Conservation (phyloP, 139 green algal species). For the Pseudopediastrum boryanum region DNA sequence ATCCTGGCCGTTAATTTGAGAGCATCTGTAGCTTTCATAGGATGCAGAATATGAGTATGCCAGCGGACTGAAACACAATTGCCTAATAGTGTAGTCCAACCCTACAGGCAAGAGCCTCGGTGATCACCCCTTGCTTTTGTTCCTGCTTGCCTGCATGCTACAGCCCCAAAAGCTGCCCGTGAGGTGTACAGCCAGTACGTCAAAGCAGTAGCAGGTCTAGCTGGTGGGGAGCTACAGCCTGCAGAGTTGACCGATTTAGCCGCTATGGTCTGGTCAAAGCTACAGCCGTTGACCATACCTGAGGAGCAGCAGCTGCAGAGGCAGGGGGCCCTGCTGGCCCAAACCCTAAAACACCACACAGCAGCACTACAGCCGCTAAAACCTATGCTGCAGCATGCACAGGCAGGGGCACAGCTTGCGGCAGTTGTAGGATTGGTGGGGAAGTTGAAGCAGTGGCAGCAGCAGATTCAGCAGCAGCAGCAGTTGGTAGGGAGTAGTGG, state of each 20-base stretch:
- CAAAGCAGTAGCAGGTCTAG: constrained; percentile 27
- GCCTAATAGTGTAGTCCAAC: no score
- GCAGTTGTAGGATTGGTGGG: neutral
- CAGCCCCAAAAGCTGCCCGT: constrained; percentile 58
- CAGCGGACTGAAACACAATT: no score
- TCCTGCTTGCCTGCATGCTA: constrained; percentile 8
- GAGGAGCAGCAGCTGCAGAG: neutral
- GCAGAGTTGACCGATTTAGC: constrained; percentile 56
- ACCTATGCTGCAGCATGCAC: neutral
- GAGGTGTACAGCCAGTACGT: constrained; percentile 68
- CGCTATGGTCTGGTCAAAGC: constrained; percentile 40
- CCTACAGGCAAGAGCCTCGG: no score
- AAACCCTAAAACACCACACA: constrained; percentile 13
- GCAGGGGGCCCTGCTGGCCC: constrained; percentile 13
- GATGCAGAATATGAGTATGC: no score
- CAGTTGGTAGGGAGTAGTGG: no score
- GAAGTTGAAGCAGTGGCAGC: constrained; percentile 11
- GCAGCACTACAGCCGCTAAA: constrained; percentile 22
- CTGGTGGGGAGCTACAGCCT: constrained; percentile 54
- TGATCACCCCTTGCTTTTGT: neutral
- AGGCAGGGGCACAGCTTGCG: constrained; percentile 21
- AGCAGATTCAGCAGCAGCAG: constrained; percentile 5
- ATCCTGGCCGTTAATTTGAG: no score
- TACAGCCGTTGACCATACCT: neutral
- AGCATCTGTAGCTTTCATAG: no score